Conservation (phyloP, 2,329 filamentous ascomycete species). For the Zymoseptoria ardabiliae region DNA sequence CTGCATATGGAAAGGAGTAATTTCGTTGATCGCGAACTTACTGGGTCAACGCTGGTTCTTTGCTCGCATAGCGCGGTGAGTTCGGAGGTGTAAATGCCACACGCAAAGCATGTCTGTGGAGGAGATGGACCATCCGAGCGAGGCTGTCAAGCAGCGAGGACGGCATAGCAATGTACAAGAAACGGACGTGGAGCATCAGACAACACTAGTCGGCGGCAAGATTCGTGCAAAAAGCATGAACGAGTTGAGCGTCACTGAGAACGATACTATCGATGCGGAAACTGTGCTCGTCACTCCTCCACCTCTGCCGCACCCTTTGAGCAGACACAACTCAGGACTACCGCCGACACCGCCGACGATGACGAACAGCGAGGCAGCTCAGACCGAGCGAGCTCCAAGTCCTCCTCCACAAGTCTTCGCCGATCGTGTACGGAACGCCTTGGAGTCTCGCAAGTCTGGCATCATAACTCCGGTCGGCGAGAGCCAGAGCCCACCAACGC, state of each 20-base stretch:
- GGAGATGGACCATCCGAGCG: not conserved
- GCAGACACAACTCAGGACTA: conserved; percentile 28
- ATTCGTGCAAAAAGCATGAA: not conserved
- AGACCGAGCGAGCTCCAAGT: conserved; percentile 27
- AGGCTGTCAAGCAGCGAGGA: not conserved
- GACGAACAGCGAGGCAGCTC: conserved; percentile 25
- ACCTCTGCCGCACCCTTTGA: conserved; percentile 2
- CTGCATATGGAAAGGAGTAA: not conserved
- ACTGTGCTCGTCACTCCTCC: conserved; percentile 9
- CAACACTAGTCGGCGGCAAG: not conserved
- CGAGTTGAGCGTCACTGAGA: not conserved
- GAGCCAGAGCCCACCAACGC: conserved; percentile 28
- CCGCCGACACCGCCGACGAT: conserved; percentile 41
- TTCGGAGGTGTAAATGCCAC: not conserved
- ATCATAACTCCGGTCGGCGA: conserved; percentile 37
- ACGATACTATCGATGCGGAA: not conserved
- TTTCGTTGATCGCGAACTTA: not conserved
- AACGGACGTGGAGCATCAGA: not conserved
- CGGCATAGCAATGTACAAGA: not conserved
- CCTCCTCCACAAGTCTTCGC: conserved; percentile 37
- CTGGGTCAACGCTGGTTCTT: not conserved
- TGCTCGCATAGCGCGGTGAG: not conserved
- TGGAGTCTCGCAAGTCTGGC: conserved; percentile 33
- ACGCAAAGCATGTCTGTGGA: not conserved
- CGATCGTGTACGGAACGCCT: conserved; percentile 33